Percentiles rank a stretch among this genome's conserved stretches.
phyloP scores from a whole-genome alignment of 352 stramenopile species.

The Globisporangium okanoganense region DNA sequence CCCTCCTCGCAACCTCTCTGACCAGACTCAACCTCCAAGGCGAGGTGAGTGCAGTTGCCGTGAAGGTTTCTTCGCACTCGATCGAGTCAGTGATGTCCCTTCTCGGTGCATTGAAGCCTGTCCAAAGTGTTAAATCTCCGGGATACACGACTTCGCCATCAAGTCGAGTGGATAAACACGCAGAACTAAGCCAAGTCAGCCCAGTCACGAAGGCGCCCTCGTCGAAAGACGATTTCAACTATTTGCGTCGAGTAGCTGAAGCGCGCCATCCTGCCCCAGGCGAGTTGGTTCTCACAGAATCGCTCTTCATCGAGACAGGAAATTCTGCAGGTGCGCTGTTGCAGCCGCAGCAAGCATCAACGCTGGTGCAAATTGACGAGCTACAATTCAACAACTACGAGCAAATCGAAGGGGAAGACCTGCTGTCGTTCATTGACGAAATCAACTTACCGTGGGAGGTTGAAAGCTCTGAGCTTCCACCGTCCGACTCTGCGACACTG shows the following conservation, averaged over 20 bases:
- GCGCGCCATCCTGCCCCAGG: constrained; percentile 41
- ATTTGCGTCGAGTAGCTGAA: constrained; percentile 48
- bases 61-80: constrained; percentile 49
- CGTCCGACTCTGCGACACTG: constrained; percentile 17
- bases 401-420: constrained; percentile 21
- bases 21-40: constrained; percentile 29
- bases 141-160: not conserved
- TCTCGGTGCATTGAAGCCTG: constrained; percentile 11
- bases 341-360: not conserved
- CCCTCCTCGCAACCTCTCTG: constrained; percentile 26
- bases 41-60: constrained; percentile 36
- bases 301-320: constrained; percentile 62
- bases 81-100: constrained; percentile 30
- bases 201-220: not conserved
- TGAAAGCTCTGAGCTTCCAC: constrained; percentile 15
- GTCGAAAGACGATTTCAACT: constrained; percentile 57
- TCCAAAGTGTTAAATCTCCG: not conserved
- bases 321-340: constrained; percentile 11
- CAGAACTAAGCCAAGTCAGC: not conserved
- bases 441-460: constrained; percentile 57
- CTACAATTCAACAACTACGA: constrained; percentile 24
- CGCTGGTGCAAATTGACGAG: constrained; percentile 16
- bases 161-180: not conserved
- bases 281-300: constrained; percentile 64
- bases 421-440: constrained; percentile 43